Percentiles rank a stretch among this genome's conserved stretches.
Conservation (phyloP, 192 early-diverging fungal species). For the Allomyces javanicus region DNA sequence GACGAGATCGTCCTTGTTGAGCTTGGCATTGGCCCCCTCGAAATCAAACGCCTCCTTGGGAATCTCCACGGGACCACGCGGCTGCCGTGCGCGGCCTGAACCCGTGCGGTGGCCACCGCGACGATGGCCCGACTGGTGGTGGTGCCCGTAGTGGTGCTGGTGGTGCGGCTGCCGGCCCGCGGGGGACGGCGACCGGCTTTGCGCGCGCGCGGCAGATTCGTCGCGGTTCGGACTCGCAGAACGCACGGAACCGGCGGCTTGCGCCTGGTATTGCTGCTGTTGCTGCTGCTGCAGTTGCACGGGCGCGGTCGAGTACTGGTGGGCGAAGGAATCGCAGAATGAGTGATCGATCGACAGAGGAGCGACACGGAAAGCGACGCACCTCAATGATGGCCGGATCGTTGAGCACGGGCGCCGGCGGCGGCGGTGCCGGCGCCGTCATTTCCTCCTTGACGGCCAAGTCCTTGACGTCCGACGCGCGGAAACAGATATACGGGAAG, state of each 20-base stretch:
- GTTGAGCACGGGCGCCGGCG: slow-evolving; percentile 40
- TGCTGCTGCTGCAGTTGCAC: slow-evolving; percentile 11
- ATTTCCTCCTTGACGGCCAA: slow-evolving; percentile 42
- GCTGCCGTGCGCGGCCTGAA: slow-evolving; percentile 15
- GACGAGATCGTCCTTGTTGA: slow-evolving; percentile 66
- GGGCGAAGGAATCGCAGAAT: too few species aligned
- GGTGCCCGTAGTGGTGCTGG: slow-evolving; percentile 11
- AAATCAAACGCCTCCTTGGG: slow-evolving; percentile 88
- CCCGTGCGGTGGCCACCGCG: slow-evolving; percentile 18
- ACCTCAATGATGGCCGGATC: slow-evolving; percentile 60
- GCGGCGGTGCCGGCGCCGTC: slow-evolving; percentile 23
- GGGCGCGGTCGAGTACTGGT: slow-evolving; percentile 15
- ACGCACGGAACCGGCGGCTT: not conserved
- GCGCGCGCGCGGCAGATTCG: too few species aligned
- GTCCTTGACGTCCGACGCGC: slow-evolving; percentile 81
- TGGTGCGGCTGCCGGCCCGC: slow-evolving; percentile 16
- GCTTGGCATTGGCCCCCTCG: slow-evolving; percentile 85
- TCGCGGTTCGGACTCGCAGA: slow-evolving; percentile 1
- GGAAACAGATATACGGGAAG: slow-evolving; percentile 84
- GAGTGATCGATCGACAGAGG: too few species aligned
- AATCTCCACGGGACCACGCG: slow-evolving; percentile 26
- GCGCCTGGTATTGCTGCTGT: slow-evolving; percentile 9
- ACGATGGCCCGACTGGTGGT: slow-evolving; percentile 8
- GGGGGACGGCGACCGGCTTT: too few species aligned
- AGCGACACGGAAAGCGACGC: not conserved